Conservation (phyloP, 441 rosid species). For the Adansonia madagascariensis region DNA sequence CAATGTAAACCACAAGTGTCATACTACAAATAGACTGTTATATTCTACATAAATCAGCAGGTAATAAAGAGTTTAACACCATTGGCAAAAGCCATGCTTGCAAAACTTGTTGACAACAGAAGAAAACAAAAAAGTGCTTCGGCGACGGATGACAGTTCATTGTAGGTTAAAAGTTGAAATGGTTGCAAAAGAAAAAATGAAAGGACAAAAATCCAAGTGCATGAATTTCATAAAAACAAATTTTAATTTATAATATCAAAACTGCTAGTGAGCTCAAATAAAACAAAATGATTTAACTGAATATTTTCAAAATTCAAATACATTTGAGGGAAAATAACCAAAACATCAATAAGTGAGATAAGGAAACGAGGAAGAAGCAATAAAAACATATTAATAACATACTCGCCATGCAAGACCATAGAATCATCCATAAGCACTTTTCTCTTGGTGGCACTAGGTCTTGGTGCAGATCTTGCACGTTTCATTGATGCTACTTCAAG, state of each 20-base stretch:
- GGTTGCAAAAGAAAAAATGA: neutral
- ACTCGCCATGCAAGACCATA: slow-evolving; percentile 99
- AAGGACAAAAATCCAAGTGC: neutral
- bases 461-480: slow-evolving; percentile 61
- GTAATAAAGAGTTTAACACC: neutral
- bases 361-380: neutral
- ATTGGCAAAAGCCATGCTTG: neutral
- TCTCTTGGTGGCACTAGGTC: slow-evolving; percentile 71
- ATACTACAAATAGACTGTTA: neutral
- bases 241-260: neutral
- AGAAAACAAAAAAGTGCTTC: neutral
- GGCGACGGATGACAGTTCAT: neutral
- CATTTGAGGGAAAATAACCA: neutral
- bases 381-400: slow-evolving; percentile 43
- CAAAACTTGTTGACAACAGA: neutral
- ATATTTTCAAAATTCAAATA: slow-evolving; percentile 9
- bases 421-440: slow-evolving; percentile 93
- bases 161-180: neutral
- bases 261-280: neutral
- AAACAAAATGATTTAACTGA: neutral
- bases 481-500: slow-evolving; percentile 65
- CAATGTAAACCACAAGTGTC: neutral
- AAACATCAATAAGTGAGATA: neutral
- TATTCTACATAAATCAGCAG: neutral
- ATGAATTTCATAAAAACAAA: neutral